These are phyloP conservation scores for Quercus lobata DNA, from an alignment of 331 rosid genomes.

Conservation along the genomic window DNA sequence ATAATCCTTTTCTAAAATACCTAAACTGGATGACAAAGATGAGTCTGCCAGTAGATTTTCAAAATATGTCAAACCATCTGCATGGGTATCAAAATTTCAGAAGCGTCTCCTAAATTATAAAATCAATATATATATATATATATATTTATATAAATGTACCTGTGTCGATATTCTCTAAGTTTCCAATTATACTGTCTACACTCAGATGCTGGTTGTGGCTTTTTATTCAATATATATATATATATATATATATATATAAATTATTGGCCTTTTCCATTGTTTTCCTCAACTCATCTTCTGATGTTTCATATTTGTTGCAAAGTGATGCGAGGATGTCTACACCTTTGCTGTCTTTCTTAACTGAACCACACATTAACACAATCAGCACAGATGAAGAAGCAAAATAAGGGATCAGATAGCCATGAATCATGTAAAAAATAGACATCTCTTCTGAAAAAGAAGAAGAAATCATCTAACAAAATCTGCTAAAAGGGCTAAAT, in stretches of 20 bases:
- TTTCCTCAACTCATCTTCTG: too few relatives aligned
- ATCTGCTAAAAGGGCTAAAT: background rate
- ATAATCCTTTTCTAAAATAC: constrained; percentile 68
- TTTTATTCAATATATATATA: constrained; percentile 62
- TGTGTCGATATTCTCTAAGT: constrained; percentile 59
- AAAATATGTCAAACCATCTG: constrained; percentile 85
- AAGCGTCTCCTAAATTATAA: constrained; percentile 5
- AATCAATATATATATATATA: background rate
- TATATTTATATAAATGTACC: too few relatives aligned
- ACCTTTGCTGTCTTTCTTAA: constrained; percentile 58
- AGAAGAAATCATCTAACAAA: background rate
- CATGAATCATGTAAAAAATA: background rate
- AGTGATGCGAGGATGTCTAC: constrained; percentile 88
- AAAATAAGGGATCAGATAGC: background rate
- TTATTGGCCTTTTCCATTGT: too few relatives aligned
- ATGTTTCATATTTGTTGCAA: constrained; percentile 60
- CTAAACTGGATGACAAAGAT: constrained; percentile 55
- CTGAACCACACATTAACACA: constrained; percentile 40
- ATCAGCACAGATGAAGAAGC: constrained; percentile 15
- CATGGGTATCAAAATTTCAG: constrained; percentile 10
- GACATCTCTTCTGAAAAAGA: background rate
- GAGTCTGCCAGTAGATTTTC: constrained; percentile 68
- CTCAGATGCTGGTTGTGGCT: constrained; percentile 65
- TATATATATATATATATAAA: too few relatives aligned
- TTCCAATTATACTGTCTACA: constrained; percentile 56